Conservation (phyloP, 805 yeast genomes). For the Candida tibetensis region DNA sequence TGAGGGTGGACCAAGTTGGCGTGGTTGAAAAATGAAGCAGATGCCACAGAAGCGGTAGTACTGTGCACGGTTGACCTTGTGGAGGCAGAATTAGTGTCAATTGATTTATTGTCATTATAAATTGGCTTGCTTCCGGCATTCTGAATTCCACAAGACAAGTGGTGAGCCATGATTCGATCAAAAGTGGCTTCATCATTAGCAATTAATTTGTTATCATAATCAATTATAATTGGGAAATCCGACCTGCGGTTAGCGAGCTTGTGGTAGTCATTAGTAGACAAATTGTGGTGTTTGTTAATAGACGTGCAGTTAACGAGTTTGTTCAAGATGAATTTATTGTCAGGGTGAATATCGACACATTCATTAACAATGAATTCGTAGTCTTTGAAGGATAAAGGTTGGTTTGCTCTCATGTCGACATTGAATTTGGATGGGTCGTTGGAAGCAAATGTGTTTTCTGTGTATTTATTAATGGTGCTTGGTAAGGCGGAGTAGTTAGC, state of each 20-base stretch:
- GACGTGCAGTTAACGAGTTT: conserved; percentile 19
- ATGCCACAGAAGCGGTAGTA: conserved; percentile 3
- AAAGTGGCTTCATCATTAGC: conserved; percentile 50
- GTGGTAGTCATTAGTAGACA: conserved; percentile 18
- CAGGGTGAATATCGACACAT: conserved; percentile 35
- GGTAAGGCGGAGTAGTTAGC: conserved; percentile 18
- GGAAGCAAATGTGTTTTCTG: conserved; percentile 1
- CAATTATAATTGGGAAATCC: conserved; percentile 41
- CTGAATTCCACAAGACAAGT: conserved; percentile 31
- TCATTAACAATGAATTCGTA: conserved; percentile 24
- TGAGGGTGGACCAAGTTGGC: conserved; percentile 36
- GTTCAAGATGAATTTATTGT: conserved; percentile 25
- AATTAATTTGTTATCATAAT: conserved; percentile 57
- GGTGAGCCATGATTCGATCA: conserved; percentile 41
- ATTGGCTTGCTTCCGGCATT: conserved; percentile 4
- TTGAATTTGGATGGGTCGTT: conserved; percentile 15
- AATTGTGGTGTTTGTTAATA: conserved; percentile 18
- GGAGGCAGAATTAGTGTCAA: background rate
- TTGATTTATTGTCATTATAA: background rate
- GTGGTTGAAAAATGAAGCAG: conserved; percentile 7
- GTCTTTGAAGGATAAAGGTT: conserved; percentile 23
- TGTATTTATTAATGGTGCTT: conserved; percentile 13
- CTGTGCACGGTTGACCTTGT: background rate
- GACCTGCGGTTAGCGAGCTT: conserved; percentile 10
- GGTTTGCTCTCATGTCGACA: conserved; percentile 16